These are phyloP conservation scores for Trypanosomatidae sp. DNA, from an alignment of 208 protist species.

Conservation along the genomic window DNA sequence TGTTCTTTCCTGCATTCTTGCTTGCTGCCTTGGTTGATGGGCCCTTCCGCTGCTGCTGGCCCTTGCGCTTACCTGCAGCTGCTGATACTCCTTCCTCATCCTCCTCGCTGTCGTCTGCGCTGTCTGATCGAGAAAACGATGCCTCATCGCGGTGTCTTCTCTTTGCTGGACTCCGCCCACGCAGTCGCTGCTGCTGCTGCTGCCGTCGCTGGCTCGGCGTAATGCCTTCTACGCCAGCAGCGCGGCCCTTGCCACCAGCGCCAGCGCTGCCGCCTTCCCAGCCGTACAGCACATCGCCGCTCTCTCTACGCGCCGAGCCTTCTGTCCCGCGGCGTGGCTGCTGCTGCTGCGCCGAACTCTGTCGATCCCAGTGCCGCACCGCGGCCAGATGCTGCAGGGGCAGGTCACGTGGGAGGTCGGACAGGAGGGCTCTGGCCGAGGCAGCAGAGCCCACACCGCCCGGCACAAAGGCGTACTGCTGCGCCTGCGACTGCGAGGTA, in stretches of 20 bases:
- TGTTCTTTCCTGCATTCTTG: no score
- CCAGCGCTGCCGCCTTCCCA: neutral
- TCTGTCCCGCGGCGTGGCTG: no score
- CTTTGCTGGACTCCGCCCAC: no score
- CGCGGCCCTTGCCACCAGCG: neutral
- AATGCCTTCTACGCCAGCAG: conserved; percentile 3
- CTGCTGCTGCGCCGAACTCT: neutral
- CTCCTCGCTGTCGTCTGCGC: neutral
- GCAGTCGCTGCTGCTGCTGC: conserved; percentile 3
- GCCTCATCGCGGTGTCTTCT: neutral
- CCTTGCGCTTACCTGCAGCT: no score
- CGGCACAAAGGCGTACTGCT: conserved; percentile 28
- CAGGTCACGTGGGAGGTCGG: conserved; percentile 54
- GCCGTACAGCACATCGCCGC: no score
- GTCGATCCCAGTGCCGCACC: conserved; percentile 27
- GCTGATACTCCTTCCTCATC: no score
- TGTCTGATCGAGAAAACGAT: neutral
- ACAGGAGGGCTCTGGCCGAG: conserved; percentile 20
- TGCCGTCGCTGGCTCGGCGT: conserved; percentile 22
- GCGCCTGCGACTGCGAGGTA: conserved; percentile 13
- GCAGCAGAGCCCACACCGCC: conserved; percentile 4
- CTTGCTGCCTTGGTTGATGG: neutral
- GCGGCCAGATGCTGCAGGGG: conserved; percentile 29
- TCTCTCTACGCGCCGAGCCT: no score
- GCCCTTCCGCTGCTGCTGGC: neutral